A percentile compares a stretch with the other conserved stretches of the same genome.
phyloP scores from a whole-genome alignment of 129 eudicot species.

The Saussurea involucrata region DNA sequence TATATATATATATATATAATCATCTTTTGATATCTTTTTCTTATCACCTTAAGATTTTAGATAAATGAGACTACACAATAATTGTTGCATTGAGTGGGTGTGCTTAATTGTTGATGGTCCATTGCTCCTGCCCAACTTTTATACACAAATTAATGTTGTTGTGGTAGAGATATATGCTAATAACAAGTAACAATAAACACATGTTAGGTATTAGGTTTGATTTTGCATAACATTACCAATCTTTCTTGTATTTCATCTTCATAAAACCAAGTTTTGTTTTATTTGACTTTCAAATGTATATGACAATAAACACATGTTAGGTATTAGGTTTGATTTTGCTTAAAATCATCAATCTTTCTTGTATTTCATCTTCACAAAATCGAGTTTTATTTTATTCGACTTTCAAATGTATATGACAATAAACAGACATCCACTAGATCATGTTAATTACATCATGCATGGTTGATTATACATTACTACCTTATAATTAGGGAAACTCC shows the following conservation, averaged over 20 bases:
- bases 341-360: not conserved
- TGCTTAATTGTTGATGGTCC: constrained; percentile 26
- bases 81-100: constrained; percentile 30
- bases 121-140: constrained; percentile 21
- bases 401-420: not conserved
- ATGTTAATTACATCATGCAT: not conserved
- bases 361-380: not conserved
- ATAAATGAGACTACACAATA: constrained; percentile 15
- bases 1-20: too few species aligned
- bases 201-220: not conserved
- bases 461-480: not conserved
- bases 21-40: not conserved
- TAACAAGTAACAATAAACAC: constrained; percentile 9
- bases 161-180: constrained; percentile 4
- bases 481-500: not conserved
- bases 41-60: not conserved
- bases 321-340: constrained; percentile 3
- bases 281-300: not conserved
- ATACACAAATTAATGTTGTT: constrained; percentile 17
- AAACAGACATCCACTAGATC: too few species aligned
- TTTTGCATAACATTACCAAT: not conserved
- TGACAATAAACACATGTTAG: not conserved
- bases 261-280: not conserved
- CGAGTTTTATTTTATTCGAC: not conserved
- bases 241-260: not conserved